Evolutionary conservation across 2,329 filamentous ascomycete species (phyloP).

Genomic region (Aspergillus luchuensis): DNA sequence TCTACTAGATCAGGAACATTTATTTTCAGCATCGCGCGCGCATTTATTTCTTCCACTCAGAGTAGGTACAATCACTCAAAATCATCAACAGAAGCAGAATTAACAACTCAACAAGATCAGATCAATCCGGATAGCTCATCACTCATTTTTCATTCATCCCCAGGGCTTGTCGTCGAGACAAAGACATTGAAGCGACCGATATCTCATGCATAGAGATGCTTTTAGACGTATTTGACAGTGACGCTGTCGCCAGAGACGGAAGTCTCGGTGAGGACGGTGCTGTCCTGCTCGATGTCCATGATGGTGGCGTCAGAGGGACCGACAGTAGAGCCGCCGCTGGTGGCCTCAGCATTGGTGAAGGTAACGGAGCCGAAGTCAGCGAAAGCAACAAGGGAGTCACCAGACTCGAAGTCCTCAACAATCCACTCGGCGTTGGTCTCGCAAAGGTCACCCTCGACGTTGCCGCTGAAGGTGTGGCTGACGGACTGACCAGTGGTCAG

Average conservation of each 20-base stretch:
- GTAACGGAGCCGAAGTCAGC: conserved; percentile 52
- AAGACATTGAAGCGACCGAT: neutral
- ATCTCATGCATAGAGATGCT: neutral
- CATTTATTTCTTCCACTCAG: neutral
- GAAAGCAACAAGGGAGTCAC: conserved; percentile 45
- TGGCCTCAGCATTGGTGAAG: conserved; percentile 48
- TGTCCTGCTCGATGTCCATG: conserved; percentile 50
- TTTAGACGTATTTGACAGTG: conserved; percentile 29
- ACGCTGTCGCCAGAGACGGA: conserved; percentile 27
- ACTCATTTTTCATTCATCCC: conserved; percentile 6
- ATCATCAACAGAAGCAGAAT: neutral
- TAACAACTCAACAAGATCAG: conserved; percentile 2
- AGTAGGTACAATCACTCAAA: conserved; percentile 6
- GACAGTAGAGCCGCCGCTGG: conserved; percentile 29
- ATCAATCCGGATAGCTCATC: conserved; percentile 7
- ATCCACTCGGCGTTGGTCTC: conserved; percentile 65
- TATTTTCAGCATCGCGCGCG: neutral
- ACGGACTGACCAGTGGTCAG: conserved; percentile 53
- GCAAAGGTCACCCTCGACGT: conserved; percentile 48
- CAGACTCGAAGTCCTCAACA: conserved; percentile 44
- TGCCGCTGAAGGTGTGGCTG: conserved; percentile 52
- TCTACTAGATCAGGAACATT: neutral
- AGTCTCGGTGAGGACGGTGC: conserved; percentile 35
- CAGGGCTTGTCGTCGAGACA: neutral
- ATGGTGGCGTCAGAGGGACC: conserved; percentile 43